A percentile compares a stretch with the other conserved stretches of the same genome.
Conservation (phyloP, 768 basidiomycete species). For the Hortiboletus flavorubellus region DNA sequence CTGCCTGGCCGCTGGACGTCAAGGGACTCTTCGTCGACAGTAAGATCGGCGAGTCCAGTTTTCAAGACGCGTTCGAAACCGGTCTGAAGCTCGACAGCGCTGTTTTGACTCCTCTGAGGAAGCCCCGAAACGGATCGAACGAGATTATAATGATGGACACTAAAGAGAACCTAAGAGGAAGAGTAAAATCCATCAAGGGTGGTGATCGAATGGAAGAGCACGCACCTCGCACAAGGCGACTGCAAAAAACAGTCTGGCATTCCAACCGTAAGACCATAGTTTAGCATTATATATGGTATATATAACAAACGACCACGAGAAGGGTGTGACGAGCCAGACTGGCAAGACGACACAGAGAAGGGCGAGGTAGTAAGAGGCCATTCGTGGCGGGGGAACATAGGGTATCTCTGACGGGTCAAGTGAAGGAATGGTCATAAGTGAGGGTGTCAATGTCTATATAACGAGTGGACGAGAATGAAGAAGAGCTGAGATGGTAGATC, state of each 20-base stretch:
- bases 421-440: constrained; percentile 3
- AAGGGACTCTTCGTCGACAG: constrained; percentile 54
- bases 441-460: constrained; percentile 5
- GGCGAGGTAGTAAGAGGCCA: constrained; percentile 55
- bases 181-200: neutral
- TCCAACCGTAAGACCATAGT: constrained; percentile 42
- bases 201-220: neutral
- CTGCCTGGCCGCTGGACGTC: constrained; percentile 51
- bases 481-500: neutral
- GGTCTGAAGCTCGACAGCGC: constrained; percentile 53
- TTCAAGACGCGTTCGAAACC: constrained; percentile 63
- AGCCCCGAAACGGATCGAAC: constrained; percentile 45
- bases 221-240: constrained; percentile 60
- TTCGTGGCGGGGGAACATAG: constrained; percentile 36
- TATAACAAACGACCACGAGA: constrained; percentile 62
- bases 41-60: constrained; percentile 56
- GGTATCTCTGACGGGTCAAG: constrained; percentile 35
- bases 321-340: constrained; percentile 58
- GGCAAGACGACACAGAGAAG: constrained; percentile 56
- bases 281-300: constrained; percentile 43
- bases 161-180: constrained; percentile 58
- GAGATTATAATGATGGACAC: constrained; percentile 58
- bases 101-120: constrained; percentile 42
- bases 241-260: constrained; percentile 39
- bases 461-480: neutral